Base-by-base conservation (phyloP, 306 rosid genomes). In the Psophocarpus tetragonolobus region DNA sequence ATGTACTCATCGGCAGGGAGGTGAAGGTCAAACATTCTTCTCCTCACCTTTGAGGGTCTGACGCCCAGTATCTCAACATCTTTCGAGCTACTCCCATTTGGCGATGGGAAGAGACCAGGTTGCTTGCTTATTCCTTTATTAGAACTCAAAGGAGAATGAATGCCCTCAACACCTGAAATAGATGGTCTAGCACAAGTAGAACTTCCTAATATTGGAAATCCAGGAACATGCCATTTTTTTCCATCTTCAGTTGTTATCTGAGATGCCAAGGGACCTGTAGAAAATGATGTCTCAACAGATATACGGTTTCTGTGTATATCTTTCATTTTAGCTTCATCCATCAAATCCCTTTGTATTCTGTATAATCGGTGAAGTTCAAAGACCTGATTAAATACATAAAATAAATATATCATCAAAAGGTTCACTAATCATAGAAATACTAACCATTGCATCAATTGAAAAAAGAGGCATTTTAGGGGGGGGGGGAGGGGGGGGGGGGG, bases 1-100 rank as follows among this genome's bases (percentile, higher is more conserved):
- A 90, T 69, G 75, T 92, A 89, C 84, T 87, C 96, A 71, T 92
- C 96, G 30, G 98, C 97, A 14, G 97, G 98, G 85, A 94, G 98
- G 63, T 89, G 91, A 85, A 92, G 98, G 83, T 92, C 98, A 85
- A 94, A 87, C 80, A 84, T 87, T 87, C 83, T 92, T 80, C 92
- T 90, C 81, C 96, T 88, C 63, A 81, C 88, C 81, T 92, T 90
- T 60, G 93, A 81, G 82, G 96, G 96, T 80, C 96, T 86, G 24
- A 87, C 84, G 78, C 80, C 97, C 82, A 87, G 66, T 61, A 90
- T 84, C 87, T 90, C 96, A 51, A 85, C 79, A 81, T 89, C 95
- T 78, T 86, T 92, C 30, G 90, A 87, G 73, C 84, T 88, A 69
- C 87, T 63, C 67, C 90, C 97, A 77, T 88, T 88, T 81, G 89